Evolutionary conservation across 345 rosid species (phyloP).

Genomic region (Brassica rapa): DNA sequence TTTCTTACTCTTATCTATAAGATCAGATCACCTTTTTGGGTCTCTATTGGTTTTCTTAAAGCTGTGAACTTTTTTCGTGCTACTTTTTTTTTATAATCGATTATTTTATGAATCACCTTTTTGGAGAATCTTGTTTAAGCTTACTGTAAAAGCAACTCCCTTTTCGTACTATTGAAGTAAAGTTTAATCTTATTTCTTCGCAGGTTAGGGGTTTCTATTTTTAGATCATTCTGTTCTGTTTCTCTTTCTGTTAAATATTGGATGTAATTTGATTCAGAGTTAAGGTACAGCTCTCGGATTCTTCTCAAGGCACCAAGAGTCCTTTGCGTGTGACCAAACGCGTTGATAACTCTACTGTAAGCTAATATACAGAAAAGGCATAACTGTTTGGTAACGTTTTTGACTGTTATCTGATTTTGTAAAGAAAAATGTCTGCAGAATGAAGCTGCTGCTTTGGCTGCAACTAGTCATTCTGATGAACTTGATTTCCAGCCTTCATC

Average conservation of each 20-base stretch:
- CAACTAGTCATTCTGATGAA: conserved; percentile 54
- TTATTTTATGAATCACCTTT: conserved; percentile 8
- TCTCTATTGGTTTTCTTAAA: conserved; percentile 9
- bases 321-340: conserved; percentile 74
- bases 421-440: conserved; percentile 44
- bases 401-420: conserved; percentile 12
- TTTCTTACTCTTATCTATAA: not conserved
- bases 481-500: conserved; percentile 51
- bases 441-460: conserved; percentile 49
- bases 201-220: conserved; percentile 19
- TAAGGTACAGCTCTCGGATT: conserved; percentile 92
- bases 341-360: conserved; percentile 53
- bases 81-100: conserved; percentile 14
- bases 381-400: not conserved
- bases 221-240: conserved; percentile 10
- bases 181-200: not conserved
- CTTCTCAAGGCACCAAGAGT: conserved; percentile 68
- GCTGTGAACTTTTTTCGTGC: conserved; percentile 20
- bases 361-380: not conserved
- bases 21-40: conserved; percentile 27
- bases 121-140: conserved; percentile 28
- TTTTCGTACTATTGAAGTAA: conserved; percentile 9
- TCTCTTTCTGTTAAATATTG: conserved; percentile 17
- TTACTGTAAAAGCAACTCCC: conserved; percentile 31
- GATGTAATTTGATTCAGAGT: conserved; percentile 49